phyloP scores from a whole-genome alignment of 805 yeast species.

The Lachancea fermentati region DNA sequence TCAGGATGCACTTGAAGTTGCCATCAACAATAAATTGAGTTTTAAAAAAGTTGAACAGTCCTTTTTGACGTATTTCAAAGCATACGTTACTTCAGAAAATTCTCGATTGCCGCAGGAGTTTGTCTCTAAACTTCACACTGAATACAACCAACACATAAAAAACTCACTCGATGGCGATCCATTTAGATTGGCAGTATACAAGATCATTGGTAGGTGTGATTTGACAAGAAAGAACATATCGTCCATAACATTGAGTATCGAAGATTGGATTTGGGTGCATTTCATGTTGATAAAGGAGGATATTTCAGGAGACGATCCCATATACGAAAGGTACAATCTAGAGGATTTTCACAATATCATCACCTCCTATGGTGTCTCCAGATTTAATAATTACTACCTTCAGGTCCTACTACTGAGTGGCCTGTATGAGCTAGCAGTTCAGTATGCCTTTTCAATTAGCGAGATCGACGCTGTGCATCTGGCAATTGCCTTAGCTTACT shows the following conservation, averaged over 20 bases:
- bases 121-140: conserved; percentile 63
- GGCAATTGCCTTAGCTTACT: conserved; percentile 72
- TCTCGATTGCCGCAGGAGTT: conserved; percentile 58
- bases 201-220: conserved; percentile 87
- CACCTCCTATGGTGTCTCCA: conserved; percentile 63
- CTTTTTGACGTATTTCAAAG: conserved; percentile 73
- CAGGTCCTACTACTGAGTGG: conserved; percentile 73
- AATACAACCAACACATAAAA: conserved; percentile 80
- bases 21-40: conserved; percentile 55
- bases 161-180: conserved; percentile 71
- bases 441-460: conserved; percentile 46
- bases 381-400: conserved; percentile 67
- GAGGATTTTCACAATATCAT: conserved; percentile 69
- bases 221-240: conserved; percentile 61
- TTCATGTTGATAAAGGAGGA: conserved; percentile 66
- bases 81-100: conserved; percentile 53
- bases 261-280: conserved; percentile 97
- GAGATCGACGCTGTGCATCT: conserved; percentile 88
- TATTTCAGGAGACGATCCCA: conserved; percentile 41
- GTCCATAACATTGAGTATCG: conserved; percentile 69
- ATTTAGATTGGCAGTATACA: conserved; percentile 82
- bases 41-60: conserved; percentile 82
- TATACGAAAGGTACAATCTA: conserved; percentile 67
- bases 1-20: conserved; percentile 70
- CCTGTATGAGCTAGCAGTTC: conserved; percentile 72